Percentiles rank a stretch among this genome's conserved stretches.
Conservation (phyloP, 2,329 filamentous ascomycete genomes). For the Leptodontidium sp. region DNA sequence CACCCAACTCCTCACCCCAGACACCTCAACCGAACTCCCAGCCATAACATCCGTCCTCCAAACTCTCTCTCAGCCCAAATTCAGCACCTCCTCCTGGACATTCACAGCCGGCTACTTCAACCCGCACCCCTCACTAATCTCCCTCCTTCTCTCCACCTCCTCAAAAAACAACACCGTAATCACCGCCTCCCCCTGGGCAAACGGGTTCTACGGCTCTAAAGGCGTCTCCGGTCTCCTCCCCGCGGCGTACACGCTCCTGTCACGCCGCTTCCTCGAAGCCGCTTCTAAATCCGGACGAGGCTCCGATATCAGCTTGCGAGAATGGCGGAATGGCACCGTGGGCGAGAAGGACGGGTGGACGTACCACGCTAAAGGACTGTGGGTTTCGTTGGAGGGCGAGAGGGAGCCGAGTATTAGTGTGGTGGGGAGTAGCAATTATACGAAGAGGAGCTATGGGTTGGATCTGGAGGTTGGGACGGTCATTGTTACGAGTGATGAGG, state of each 20-base stretch:
- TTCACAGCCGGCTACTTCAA: slow-evolving; percentile 99
- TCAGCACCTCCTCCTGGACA: slow-evolving; percentile 81
- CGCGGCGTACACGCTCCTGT: slow-evolving; percentile 89
- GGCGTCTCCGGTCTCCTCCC: slow-evolving; percentile 92
- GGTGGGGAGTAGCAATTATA: slow-evolving; percentile 95
- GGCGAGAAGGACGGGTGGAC: slow-evolving; percentile 89
- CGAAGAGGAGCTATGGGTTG: slow-evolving; percentile 88
- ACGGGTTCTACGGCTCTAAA: slow-evolving; percentile 90
- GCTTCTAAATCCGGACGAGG: slow-evolving; percentile 51
- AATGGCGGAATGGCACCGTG: slow-evolving; percentile 87
- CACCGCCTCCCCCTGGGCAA: slow-evolving; percentile 91
- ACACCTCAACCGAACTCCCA: slow-evolving; percentile 88
- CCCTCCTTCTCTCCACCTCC: slow-evolving; percentile 78
- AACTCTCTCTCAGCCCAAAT: slow-evolving; percentile 68
- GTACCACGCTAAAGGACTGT: slow-evolving; percentile 96
- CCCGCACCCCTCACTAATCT: slow-evolving; percentile 84
- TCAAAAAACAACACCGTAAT: slow-evolving; percentile 81
- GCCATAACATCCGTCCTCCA: slow-evolving; percentile 79
- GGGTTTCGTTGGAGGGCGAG: slow-evolving; percentile 78
- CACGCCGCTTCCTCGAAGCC: slow-evolving; percentile 75
- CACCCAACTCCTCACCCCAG: slow-evolving; percentile 80
- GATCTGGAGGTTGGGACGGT: slow-evolving; percentile 91
- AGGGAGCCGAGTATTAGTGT: slow-evolving; percentile 78
- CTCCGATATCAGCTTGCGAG: slow-evolving; percentile 75
- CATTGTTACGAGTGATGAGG: slow-evolving; percentile 80